Conservation (phyloP, 148 eudicot genomes). For the Nepenthes gracilis region DNA sequence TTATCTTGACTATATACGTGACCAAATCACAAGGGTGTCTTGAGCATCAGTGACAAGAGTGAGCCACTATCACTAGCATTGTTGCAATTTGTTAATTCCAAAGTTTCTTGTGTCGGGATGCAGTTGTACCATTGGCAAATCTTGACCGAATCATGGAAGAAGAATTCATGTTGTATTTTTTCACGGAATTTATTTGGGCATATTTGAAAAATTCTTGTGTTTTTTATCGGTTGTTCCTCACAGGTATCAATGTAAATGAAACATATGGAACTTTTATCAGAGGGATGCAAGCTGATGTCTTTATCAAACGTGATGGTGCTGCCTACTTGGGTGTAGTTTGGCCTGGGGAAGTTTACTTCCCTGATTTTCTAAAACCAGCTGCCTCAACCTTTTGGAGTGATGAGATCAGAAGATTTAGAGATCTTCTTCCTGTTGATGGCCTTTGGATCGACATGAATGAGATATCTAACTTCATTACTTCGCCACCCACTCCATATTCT, state of each 20-base stretch:
- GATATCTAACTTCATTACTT: conserved; percentile 22
- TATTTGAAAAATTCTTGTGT: too few relatives aligned
- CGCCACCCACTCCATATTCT: conserved; percentile 17
- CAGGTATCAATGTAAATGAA: conserved; percentile 34
- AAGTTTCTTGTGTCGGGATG: too few relatives aligned
- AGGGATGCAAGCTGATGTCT: conserved; percentile 31
- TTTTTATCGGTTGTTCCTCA: not conserved
- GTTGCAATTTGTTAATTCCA: too few relatives aligned
- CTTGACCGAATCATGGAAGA: too few relatives aligned
- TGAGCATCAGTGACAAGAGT: too few relatives aligned
- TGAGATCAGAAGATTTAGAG: conserved; percentile 27
- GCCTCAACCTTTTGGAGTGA: conserved; percentile 27
- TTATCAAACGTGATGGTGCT: conserved; percentile 28
- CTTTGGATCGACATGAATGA: conserved; percentile 43
- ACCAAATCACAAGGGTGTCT: too few relatives aligned
- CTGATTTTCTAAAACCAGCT: conserved; percentile 38
- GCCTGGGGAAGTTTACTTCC: conserved; percentile 44
- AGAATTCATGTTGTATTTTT: too few relatives aligned
- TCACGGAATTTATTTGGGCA: too few relatives aligned
- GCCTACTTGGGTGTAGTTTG: conserved; percentile 38
- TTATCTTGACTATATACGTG: too few relatives aligned
- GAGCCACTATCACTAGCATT: too few relatives aligned
- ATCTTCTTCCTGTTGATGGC: conserved; percentile 23
- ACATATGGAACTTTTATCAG: conserved; percentile 26
- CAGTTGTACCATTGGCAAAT: too few relatives aligned